Percentiles rank a stretch among this genome's conserved stretches.
Evolutionary conservation across 345 rosid species (phyloP).

Genomic region (Alliaria petiolata): DNA sequence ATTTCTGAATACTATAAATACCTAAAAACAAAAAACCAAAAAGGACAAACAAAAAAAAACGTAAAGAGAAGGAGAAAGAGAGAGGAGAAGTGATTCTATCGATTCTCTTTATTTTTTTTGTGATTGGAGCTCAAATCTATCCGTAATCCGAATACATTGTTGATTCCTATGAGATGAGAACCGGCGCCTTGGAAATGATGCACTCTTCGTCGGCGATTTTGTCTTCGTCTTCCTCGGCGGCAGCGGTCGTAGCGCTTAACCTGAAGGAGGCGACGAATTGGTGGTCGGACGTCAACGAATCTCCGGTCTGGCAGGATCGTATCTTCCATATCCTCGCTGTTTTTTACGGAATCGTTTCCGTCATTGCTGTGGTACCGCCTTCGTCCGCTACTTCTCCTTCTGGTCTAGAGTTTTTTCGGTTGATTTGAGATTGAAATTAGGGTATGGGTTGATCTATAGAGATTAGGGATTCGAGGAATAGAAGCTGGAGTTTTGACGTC

Average conservation of each 20-base stretch:
- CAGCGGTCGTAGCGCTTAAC: slow-evolving; percentile 21
- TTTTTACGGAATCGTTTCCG: slow-evolving; percentile 50
- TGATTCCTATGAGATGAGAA: slow-evolving; percentile 12
- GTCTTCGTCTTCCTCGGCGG: slow-evolving; percentile 16
- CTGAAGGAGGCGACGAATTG: slow-evolving; percentile 32
- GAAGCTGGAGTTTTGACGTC: neutral
- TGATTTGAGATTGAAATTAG: neutral
- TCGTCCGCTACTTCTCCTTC: neutral
- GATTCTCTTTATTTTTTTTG: neutral
- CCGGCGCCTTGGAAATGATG: slow-evolving; percentile 16
- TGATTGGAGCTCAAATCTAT: neutral
- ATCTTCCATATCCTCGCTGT: slow-evolving; percentile 44
- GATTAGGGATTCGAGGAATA: neutral
- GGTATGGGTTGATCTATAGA: neutral
- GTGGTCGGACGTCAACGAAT: slow-evolving; percentile 54
- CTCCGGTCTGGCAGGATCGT: slow-evolving; percentile 53
- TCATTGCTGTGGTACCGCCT: slow-evolving; percentile 49
- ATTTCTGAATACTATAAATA: slow-evolving; percentile 16
- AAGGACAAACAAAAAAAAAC: neutral
- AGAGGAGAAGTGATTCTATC: slow-evolving; percentile 25
- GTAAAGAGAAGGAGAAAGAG: slow-evolving; percentile 6
- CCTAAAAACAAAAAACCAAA: neutral
- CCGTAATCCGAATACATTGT: slow-evolving; percentile 8
- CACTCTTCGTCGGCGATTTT: slow-evolving; percentile 10
- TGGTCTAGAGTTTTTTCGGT: neutral